Base-by-base conservation (phyloP, 2,329 filamentous ascomycete species). In the Ophiostoma perfectum region DNA sequence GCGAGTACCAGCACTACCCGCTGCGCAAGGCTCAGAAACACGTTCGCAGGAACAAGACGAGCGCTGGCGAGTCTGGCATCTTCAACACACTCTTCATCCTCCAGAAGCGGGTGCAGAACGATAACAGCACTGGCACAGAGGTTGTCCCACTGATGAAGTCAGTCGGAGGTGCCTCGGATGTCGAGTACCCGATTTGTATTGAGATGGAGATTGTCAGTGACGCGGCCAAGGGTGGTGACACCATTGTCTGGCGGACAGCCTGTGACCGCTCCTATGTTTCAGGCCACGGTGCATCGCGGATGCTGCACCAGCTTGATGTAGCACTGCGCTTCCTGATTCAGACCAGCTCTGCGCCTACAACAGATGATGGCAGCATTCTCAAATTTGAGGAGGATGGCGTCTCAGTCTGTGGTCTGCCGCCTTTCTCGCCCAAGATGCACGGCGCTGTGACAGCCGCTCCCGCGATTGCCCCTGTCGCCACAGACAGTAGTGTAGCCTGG, bases 121-220 rank as follows among this genome's bases (percentile, higher is more conserved):
- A 64, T 0, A 52, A 16, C 0, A 68, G 71, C 0, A 67, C 72
- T 1, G 64, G 68, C 0, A 58, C 39, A 0, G 65, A 74, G 1
- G 5, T 11, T 5, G 1, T 9, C 1, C 66, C 73, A 0, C 75
- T 94, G 3, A 87, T 91, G 72, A 81, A 80, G 49, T 92, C 91
- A 1, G 76, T 90, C 1, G 81, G 83, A 16, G 86, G 89, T 0
- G 78, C 80, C 3, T 88, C 91, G 0, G 84, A 88, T 36, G 87
- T 94, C 0, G 92, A 96, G 71, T 96, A 93, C 76, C 89, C 91
- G 0, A 78, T 96, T 3, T 95, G 91, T 73, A 84, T 92, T 2
- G 93, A 97, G 78, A 87, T 95, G 76, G 92, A 96, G 75, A 78
- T 85, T 5, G 76, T 84, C 0, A 45, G 60, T 12, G 66, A 65